Percentiles rank a stretch among this genome's conserved stretches.
Conservation (phyloP, 2,329 filamentous ascomycete genomes). For the Penicillium freii region DNA sequence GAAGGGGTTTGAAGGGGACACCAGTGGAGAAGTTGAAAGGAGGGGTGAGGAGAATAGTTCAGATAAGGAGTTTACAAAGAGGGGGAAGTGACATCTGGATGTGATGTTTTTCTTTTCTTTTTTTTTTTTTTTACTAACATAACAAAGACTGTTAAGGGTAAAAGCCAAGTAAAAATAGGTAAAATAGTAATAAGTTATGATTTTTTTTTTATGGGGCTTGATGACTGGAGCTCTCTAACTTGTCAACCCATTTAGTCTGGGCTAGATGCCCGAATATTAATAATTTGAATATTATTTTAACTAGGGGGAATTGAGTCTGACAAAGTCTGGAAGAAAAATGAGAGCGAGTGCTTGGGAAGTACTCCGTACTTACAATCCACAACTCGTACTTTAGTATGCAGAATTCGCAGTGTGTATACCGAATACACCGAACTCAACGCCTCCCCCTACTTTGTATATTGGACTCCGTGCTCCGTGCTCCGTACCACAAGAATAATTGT, state of each 20-base stretch:
- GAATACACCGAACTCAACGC: not conserved
- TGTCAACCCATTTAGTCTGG: not conserved
- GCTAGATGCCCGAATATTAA: not conserved
- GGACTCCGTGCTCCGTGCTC: not conserved
- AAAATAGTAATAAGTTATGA: not conserved
- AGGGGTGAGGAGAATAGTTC: not conserved
- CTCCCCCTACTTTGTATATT: not conserved
- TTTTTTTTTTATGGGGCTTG: conserved; percentile 9
- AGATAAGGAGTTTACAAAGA: conserved; percentile 1
- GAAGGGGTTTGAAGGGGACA: not conserved
- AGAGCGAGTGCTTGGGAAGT: not conserved
- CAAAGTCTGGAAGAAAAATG: not conserved
- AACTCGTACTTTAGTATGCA: conserved; percentile 1
- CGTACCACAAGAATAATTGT: not conserved
- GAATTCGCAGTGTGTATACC: not conserved
- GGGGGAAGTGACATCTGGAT: not conserved
- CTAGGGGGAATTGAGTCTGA: not conserved
- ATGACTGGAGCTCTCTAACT: not conserved
- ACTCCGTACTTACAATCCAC: conserved; percentile 1
- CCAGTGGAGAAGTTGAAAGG: conserved; percentile 1
- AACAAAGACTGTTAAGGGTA: not conserved
- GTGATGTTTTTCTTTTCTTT: not conserved
- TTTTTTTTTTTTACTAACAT: not conserved
- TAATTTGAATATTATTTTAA: not conserved
- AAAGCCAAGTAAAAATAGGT: not conserved